Evolutionary conservation across 257 asterid genomes (phyloP).

Genomic region (Solanum pennellii): DNA sequence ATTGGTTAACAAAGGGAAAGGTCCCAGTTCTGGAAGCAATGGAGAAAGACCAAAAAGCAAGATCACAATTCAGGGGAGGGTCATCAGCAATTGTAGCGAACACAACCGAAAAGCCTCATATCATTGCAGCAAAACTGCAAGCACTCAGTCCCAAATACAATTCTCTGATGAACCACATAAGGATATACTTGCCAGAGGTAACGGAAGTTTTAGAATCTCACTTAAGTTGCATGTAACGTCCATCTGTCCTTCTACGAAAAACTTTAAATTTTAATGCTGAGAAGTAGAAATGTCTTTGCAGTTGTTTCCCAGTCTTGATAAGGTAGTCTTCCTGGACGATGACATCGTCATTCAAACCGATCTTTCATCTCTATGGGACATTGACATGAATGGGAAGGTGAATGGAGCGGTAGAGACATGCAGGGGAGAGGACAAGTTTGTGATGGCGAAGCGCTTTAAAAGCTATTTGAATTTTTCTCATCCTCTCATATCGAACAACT

Average conservation of each 20-base stretch:
- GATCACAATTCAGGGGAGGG: conserved; percentile 86
- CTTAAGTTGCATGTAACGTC: neutral
- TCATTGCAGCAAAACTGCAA: conserved; percentile 90
- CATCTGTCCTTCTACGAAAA: neutral
- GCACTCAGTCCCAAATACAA: conserved; percentile 93
- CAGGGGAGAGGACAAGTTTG: conserved; percentile 68
- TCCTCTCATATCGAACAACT: conserved; percentile 59
- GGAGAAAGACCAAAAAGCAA: conserved; percentile 86
- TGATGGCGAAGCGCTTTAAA: conserved; percentile 80
- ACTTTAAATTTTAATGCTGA: neutral
- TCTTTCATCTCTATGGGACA: conserved; percentile 87
- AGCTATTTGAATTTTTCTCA: conserved; percentile 90
- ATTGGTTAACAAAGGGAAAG: conserved; percentile 89
- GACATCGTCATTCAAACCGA: conserved; percentile 90
- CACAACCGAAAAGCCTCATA: conserved; percentile 60
- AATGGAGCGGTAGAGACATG: conserved; percentile 99
- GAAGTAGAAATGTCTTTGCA: conserved; percentile 23
- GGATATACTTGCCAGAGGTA: conserved; percentile 94
- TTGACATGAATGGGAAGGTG: conserved; percentile 84
- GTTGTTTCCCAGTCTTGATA: conserved; percentile 86
- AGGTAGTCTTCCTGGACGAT: conserved; percentile 84
- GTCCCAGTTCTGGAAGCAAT: conserved; percentile 92
- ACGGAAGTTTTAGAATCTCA: neutral
- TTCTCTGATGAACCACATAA: conserved; percentile 84
- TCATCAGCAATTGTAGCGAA: conserved; percentile 82